Evolutionary conservation across 148 eudicot genomes (phyloP).

Genomic region (Rhododendron mucronatum): DNA sequence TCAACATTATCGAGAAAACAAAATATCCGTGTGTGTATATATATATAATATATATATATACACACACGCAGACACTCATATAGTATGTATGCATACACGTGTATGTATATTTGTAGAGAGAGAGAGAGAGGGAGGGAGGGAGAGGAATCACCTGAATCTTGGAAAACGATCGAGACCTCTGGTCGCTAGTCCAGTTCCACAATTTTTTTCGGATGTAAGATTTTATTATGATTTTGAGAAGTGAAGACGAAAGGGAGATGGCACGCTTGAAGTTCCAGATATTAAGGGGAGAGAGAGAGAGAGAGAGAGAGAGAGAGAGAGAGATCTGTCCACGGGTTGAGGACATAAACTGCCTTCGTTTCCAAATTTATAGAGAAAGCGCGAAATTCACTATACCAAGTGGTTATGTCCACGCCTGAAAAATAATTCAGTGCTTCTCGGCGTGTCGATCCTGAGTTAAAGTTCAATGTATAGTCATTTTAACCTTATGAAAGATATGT

Average conservation of each 20-base stretch:
- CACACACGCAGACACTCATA: background rate
- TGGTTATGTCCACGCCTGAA: background rate
- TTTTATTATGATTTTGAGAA: background rate
- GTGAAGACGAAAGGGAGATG: background rate
- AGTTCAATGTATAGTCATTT: too few species aligned
- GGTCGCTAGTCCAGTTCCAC: background rate
- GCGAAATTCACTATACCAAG: background rate
- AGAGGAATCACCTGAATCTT: slow-evolving; percentile 3
- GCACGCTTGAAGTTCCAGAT: background rate
- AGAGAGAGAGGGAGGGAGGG: background rate
- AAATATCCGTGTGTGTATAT: background rate
- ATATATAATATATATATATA: background rate
- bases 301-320: slow-evolving; percentile 9
- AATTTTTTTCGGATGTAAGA: background rate
- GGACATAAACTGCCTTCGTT: background rate
- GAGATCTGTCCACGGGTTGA: background rate
- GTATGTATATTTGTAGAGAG: background rate
- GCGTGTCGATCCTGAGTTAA: too few species aligned
- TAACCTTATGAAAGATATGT: too few species aligned
- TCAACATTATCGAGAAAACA: background rate
- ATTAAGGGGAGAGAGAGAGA: background rate
- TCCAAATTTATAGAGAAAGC: slow-evolving; percentile 16
- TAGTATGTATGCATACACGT: background rate
- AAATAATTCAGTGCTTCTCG: too few species aligned
- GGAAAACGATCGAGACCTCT: background rate